phyloP scores from a whole-genome alignment of 2,329 filamentous ascomycete species.

The Diaporthe vaccinii region DNA sequence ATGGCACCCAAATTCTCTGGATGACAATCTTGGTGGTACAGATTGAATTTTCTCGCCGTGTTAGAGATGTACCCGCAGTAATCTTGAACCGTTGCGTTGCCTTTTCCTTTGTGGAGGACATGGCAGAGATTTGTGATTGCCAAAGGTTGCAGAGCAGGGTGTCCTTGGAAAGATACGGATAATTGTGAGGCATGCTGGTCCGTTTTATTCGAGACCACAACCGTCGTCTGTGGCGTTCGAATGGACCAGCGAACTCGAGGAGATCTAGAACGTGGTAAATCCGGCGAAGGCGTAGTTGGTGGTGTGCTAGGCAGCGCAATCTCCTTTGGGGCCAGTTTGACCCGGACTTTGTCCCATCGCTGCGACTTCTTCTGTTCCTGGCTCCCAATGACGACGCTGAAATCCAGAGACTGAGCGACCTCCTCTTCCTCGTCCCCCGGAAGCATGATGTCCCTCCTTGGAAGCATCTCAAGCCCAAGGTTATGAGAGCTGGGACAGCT shows the following conservation, averaged over 20 bases:
- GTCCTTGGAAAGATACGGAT: background rate
- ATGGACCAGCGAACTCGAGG: background rate
- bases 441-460: slow-evolving; percentile 8
- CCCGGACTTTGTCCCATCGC: slow-evolving; percentile 8
- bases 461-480: slow-evolving; percentile 5
- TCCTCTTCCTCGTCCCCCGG: slow-evolving; percentile 5
- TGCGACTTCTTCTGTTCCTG: background rate
- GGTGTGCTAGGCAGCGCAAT: background rate
- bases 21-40: slow-evolving; percentile 15
- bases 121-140: slow-evolving; percentile 18
- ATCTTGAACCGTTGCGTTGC: background rate
- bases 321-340: background rate
- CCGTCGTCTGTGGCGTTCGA: background rate
- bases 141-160: background rate
- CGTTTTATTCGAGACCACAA: background rate
- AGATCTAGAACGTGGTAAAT: background rate
- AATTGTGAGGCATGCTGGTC: background rate
- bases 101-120: background rate
- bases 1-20: background rate
- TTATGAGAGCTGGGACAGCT: slow-evolving; percentile 21
- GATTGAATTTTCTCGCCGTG: slow-evolving; percentile 8
- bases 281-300: background rate
- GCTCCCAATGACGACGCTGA: slow-evolving; percentile 5
- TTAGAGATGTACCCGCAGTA: slow-evolving; percentile 24
- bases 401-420: background rate